These are phyloP conservation scores for Sclerotinia trifoliorum DNA, from an alignment of 2,329 filamentous ascomycete genomes.

Conservation along the genomic window DNA sequence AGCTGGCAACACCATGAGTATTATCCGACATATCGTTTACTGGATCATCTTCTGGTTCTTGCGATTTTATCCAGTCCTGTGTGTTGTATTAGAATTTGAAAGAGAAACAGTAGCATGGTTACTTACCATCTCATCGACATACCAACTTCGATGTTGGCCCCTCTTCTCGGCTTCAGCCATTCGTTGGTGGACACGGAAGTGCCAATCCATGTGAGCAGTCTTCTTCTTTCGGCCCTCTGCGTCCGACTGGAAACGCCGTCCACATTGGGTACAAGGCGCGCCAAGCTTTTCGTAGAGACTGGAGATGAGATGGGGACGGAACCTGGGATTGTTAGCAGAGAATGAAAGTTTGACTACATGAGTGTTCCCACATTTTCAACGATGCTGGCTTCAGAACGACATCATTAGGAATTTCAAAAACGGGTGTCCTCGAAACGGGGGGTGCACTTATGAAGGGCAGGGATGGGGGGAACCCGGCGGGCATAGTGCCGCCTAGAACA, in stretches of 20 bases:
- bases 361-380: slow-evolving; percentile 65
- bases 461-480: slow-evolving; percentile 41
- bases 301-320: slow-evolving; percentile 70
- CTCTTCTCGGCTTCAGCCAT: slow-evolving; percentile 83
- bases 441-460: slow-evolving; percentile 30
- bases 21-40: slow-evolving; percentile 44
- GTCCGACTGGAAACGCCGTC: slow-evolving; percentile 77
- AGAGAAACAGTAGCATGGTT: not conserved
- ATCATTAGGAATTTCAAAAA: slow-evolving; percentile 43
- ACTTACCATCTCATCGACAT: slow-evolving; percentile 80
- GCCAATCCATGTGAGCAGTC: slow-evolving; percentile 94
- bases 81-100: slow-evolving; percentile 24
- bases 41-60: slow-evolving; percentile 72
- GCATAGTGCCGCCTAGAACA: slow-evolving; percentile 45
- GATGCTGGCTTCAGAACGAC: slow-evolving; percentile 64
- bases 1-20: slow-evolving; percentile 42
- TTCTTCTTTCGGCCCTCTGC: slow-evolving; percentile 81
- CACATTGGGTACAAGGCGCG: slow-evolving; percentile 87
- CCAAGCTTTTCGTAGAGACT: slow-evolving; percentile 78
- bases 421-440: slow-evolving; percentile 31
- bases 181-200: slow-evolving; percentile 89
- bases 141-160: slow-evolving; percentile 91
- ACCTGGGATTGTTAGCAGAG: slow-evolving; percentile 47
- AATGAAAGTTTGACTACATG: not conserved
- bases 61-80: slow-evolving; percentile 87